Base-by-base conservation (phyloP, 257 asterid species). In the Eucommia ulmoides region DNA sequence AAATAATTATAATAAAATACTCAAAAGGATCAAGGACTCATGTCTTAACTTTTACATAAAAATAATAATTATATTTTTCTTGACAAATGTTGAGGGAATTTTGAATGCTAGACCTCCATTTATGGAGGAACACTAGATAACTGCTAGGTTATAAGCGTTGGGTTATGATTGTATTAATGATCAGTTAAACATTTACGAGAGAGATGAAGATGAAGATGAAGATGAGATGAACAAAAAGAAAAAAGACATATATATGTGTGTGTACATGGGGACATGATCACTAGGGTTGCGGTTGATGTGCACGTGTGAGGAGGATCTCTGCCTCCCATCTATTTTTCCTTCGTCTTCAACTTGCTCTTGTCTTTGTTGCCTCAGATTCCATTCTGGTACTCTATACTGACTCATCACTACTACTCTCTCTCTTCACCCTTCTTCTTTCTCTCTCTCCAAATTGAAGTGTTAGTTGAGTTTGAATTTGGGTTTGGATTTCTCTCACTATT, bases 281-380 rank as follows among this genome's bases (percentile, higher is more conserved):
- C 49, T 54, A 61, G 23, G 51, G 33, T 23, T 16, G 5, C 3
- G 77, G 26, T 68, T 44, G 48, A 45, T 35, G n/a, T 68, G 77
- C 70, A 73, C 74, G 72, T 76, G 84, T 58, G 76, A 41, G 58
- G n/a, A n/a, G n/a, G n/a, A n/a, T 55, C 67, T 65, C 63, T 65
- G 62, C 49, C 67, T 51, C 62, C 49, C 46, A 67, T 67, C 63
- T 46, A 71, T 58, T 48, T 68, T 25, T 55, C 80, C 4, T 4
- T 16, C n/a, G n/a, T n/a, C n/a, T 42, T 16, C 38, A 49, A 11
- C 70, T 41, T 52, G 54, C 61, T 65, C 72, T 65, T 63, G 72
- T 64, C 72, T 55, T 55, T 65, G 72, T 29, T 66, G 74, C 56
- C 61, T 74, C 48, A 44, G 70, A 51, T 67, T 75, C 93, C 80